Evolutionary conservation across 495 filamentous ascomycete species (phyloP).

Genomic region (Rostrohypoxylon terebratum): DNA sequence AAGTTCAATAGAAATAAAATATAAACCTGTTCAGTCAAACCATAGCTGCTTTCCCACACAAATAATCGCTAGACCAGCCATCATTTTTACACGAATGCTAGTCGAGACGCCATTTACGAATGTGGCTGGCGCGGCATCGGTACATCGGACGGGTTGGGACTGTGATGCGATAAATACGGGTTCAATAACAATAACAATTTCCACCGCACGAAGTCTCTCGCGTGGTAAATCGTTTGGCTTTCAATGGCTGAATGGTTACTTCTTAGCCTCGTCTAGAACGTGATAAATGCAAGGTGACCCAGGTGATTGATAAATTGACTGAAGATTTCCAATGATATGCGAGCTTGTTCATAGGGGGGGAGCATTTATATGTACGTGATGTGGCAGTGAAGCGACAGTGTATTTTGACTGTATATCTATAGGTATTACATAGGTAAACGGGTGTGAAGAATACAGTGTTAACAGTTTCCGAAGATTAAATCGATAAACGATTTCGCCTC

Average conservation of each 20-base stretch:
- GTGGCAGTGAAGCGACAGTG: neutral
- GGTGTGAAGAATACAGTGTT: neutral
- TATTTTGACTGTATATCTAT: neutral
- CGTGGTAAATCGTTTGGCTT: constrained; percentile 38
- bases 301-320: constrained; percentile 1
- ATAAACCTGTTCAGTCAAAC: neutral
- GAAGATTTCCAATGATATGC: constrained; percentile 10
- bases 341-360: constrained; percentile 7
- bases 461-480: neutral
- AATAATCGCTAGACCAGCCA: neutral
- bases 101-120: neutral
- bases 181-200: constrained; percentile 8
- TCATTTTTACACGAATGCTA: constrained; percentile 7
- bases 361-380: neutral
- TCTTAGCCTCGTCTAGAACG: constrained; percentile 9
- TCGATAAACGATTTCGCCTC: neutral
- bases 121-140: constrained; percentile 33
- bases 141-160: neutral
- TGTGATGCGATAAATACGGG: constrained; percentile 7
- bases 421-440: neutral
- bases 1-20: constrained; percentile 11
- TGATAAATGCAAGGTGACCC: constrained; percentile 25
- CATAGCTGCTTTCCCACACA: neutral
- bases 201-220: constrained; percentile 20
- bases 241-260: constrained; percentile 14